These are phyloP conservation scores for Sistotremastrum niveocremeum DNA, from an alignment of 768 basidiomycete species.

Conservation along the genomic window DNA sequence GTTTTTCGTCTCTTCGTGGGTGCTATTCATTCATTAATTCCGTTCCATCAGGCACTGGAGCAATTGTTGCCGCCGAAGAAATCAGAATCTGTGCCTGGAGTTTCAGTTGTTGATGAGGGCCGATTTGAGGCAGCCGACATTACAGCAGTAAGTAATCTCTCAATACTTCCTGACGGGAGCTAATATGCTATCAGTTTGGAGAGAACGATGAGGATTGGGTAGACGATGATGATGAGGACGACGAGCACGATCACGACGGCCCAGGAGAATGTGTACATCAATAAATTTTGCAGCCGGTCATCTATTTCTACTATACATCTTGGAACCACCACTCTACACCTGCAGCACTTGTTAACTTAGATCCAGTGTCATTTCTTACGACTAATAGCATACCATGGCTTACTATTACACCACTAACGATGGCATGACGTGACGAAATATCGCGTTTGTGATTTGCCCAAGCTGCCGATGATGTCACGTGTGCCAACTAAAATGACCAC, in stretches of 20 bases:
- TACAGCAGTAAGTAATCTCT: conserved; percentile 71
- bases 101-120: conserved; percentile 56
- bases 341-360: too few species aligned
- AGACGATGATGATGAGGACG: conserved; percentile 59
- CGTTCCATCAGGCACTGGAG: conserved; percentile 38
- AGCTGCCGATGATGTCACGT: too few species aligned
- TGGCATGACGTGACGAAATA: too few species aligned
- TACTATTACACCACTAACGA: too few species aligned
- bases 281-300: neutral
- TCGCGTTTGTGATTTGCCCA: too few species aligned
- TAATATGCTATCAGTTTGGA: conserved; percentile 79
- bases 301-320: too few species aligned
- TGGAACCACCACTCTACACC: too few species aligned
- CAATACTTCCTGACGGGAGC: conserved; percentile 56
- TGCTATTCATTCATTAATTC: conserved; percentile 2
- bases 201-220: conserved; percentile 50
- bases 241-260: conserved; percentile 39
- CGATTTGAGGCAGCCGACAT: conserved; percentile 65
- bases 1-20: conserved; percentile 1
- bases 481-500: too few species aligned
- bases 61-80: conserved; percentile 67
- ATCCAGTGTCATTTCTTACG: too few species aligned
- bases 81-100: conserved; percentile 53
- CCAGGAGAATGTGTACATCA: conserved; percentile 2
- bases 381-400: too few species aligned